Evolutionary conservation across 192 early-diverging fungal species (phyloP).

Genomic region (Coemansia reversa): DNA sequence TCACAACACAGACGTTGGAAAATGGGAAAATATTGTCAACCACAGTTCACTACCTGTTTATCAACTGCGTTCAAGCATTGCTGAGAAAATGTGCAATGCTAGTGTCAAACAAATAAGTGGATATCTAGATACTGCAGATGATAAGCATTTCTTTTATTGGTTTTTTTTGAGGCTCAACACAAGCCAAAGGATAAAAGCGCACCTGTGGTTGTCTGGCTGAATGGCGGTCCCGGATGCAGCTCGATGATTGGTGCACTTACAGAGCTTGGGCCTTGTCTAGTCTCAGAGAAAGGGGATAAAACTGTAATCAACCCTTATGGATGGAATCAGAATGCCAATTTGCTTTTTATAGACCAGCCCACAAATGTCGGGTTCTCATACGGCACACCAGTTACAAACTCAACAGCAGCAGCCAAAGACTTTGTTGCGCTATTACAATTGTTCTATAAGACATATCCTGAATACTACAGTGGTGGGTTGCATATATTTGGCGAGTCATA

Average conservation of each 20-base stretch:
- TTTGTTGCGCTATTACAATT: conserved; percentile 85
- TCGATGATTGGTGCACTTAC: conserved; percentile 70
- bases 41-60: conserved; percentile 4
- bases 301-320: conserved; percentile 70
- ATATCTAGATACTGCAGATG: conserved; percentile 61
- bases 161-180: conserved; percentile 91
- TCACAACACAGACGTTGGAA: neutral
- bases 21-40: conserved; percentile 5
- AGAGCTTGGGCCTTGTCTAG: conserved; percentile 81
- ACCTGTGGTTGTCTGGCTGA: conserved; percentile 74
- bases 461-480: conserved; percentile 72
- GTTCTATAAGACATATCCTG: conserved; percentile 75
- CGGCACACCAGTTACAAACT: conserved; percentile 63
- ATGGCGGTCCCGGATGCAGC: conserved; percentile 81
- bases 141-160: conserved; percentile 89
- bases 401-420: conserved; percentile 72
- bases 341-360: conserved; percentile 83
- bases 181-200: conserved; percentile 57
- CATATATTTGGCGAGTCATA: conserved; percentile 87
- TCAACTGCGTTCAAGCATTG: conserved; percentile 22
- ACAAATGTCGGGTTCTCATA: conserved; percentile 88
- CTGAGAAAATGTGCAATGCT: conserved; percentile 71
- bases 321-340: conserved; percentile 87
- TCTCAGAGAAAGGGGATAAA: conserved; percentile 64
- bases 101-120: conserved; percentile 82